Evolutionary conservation across 2,329 filamentous ascomycete genomes (phyloP), one percentile per base, ranked within the genome.

Genomic region (Graphilbum fragrans): DNA sequence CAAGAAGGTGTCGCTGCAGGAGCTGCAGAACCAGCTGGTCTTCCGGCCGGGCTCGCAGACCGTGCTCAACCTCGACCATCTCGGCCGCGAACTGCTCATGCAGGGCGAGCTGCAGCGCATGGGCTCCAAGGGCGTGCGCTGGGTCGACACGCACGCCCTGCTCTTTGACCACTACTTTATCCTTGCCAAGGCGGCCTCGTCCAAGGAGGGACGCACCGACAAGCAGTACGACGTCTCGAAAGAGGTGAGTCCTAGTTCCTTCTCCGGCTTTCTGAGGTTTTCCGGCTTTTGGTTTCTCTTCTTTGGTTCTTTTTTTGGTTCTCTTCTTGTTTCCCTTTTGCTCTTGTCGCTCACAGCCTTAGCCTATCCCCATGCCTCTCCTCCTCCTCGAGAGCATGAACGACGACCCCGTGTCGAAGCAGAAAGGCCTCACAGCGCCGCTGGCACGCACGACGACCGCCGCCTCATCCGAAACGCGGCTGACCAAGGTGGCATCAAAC

Each of bases 91-190:
- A 55, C 72, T 98, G 42, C 82, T 98, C 46, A 82, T 82, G 59
- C 78, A 88, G 52, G 92, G 92, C 43, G 88, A 96, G 52, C 65
- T 98, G 43, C 86, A 93, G 57, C 74, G 92, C 47, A 82, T 87
- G 66, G 87, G 90, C 42, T 85, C 81, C 35, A 93, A 85, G 57
- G 80, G 87, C 43, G 92, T 96, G 56, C 82, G 81, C 48, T 94
- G 90, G 82, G 79, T 96, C 8, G 92, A 98, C 53, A 93, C 86
- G 0, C 87, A 95, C 57, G 87, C 86, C 3, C 73, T 98, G 36
- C 71, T 98, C 0, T 96, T 98, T 55, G 93, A 98, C 54, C 88
- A 98, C 61, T 98, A 95, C 58, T 72, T 98, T 31, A 88, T 98
- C 27, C 65, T 98, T 35, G 84, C 92, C 32, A 98, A 98, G 65